Base-by-base conservation (phyloP, 1,284 basidiomycete species). In the Leccinum colubrinum region DNA sequence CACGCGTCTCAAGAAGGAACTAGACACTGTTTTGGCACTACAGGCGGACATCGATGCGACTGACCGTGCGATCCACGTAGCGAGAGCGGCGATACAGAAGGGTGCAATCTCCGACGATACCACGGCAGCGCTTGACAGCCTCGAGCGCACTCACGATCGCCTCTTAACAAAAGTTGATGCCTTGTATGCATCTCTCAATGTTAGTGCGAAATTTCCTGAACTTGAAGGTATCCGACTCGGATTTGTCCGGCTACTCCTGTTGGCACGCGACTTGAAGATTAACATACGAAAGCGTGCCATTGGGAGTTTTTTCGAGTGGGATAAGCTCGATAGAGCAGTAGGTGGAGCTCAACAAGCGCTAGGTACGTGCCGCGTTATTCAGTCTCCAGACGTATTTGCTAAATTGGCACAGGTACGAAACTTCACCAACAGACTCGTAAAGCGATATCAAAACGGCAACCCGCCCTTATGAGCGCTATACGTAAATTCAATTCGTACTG, bases 11-110 rank as follows among this genome's bases (percentile, higher is more conserved):
- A 76, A 76, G 37, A 75, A 74, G 41, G 73, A 79, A 41, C 68
- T 80, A 0, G 74, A 77, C 54, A 66, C 68, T 2, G 70, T 80
- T 0, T 62, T 80, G 0, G 61, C 43, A 0, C 67, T 81, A 0
- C 77, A 79, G 48, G 64, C 65, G 0, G 70, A 80, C 22, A 61
- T 80, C 0, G 74, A 78, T 2, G 33, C 25, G 0, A 58, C 75
- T 0, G 68, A 78, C 3, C 60, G 61, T 3, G 62, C 69, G 1
- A 65, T 79, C 7, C 48, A 62, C 1, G 39, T 53, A 0, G 65
- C 59, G 0, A 62, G 60, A n/a, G 17, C 33, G 2, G 41, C 66
- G 1, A 62, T 74, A 7, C 33, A 64, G 6, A 55, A 64, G 30
- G 15, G 9, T 3, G 8, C 2, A 4, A 33, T 53, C 27, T n/a